Base-by-base conservation (phyloP, 2,329 filamentous ascomycete genomes). In the Epichloe typhina region DNA sequence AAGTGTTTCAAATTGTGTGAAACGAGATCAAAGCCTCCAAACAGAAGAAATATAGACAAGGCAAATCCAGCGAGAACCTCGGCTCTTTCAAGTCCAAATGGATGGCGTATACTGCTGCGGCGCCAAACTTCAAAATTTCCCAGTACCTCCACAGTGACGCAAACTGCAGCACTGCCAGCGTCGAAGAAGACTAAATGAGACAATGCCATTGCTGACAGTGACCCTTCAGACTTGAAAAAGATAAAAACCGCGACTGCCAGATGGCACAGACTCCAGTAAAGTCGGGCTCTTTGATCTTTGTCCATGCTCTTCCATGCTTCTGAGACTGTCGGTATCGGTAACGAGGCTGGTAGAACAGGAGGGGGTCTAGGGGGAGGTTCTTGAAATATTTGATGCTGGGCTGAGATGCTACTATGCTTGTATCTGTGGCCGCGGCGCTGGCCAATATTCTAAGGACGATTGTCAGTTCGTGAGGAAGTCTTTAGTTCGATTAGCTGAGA, bases 101-200 rank as follows among this genome's bases (percentile, higher is more conserved):
- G 93, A 67, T 98, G 89, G 23, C 90, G 83, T 59, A 98, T 86
- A 57, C 84, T 94, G 58, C 87, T 91, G 45, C 91, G 80, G 56
- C 88, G 88, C 93, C 93, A 98, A 40, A 97, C 90, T 64, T 98
- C 93, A 61, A 98, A 98, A 66, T 98, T 98, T 48, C 87, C 83
- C 44, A 96, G 79, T 2, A 97, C 87, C 62, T 98, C 93, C 45
- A 97, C 91, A 12, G 81, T 83, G 3, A 95, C 89, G 65, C 91
- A 97, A 5, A 97, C 80, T 46, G 90, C 83, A 4, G 93, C 93
- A 36, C 89, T 93, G 2, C 95, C 80, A 8, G 93, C 91, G 64
- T 98, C 93, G 65, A 96, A 98, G 66, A 97, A 87, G 53, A 97
- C 84, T 45, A 98, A 74, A 61, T 96, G 90, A 9, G 89, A 95